Evolutionary conservation across 176 grass and related monocot genomes (phyloP).

Genomic region (Eleusine coracana): DNA sequence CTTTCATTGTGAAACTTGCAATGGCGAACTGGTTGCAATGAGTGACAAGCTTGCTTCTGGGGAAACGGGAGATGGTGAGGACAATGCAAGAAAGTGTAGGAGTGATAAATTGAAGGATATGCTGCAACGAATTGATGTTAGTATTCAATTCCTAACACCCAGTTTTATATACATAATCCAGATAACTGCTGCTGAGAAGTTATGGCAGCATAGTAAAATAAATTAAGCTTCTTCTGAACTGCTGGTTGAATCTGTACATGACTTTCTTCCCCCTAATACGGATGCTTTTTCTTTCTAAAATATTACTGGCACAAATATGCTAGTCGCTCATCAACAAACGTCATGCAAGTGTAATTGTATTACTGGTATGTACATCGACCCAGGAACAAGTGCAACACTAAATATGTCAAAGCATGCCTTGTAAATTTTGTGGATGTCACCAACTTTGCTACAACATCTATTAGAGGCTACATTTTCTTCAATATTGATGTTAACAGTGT

Average conservation of each 20-base stretch:
- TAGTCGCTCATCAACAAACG: too few relatives aligned
- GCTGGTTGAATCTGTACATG: neutral
- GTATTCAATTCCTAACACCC: constrained; percentile 11
- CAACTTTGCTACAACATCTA: neutral
- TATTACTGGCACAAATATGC: neutral
- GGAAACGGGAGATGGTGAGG: constrained; percentile 91
- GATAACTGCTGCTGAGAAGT: too few relatives aligned
- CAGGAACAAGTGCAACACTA: too few relatives aligned
- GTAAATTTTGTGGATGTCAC: neutral
- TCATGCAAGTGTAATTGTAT: too few relatives aligned
- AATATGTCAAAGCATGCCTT: neutral
- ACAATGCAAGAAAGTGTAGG: constrained; percentile 65
- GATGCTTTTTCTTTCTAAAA: constrained; percentile 14
- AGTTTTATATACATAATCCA: neutral
- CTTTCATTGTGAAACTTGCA: constrained; percentile 98
- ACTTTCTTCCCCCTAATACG: neutral
- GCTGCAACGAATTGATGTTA: constrained; percentile 82
- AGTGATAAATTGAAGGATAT: constrained; percentile 89
- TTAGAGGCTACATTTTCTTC: neutral
- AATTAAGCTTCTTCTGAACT: neutral
- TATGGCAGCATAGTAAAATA: neutral
- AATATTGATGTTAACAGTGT: neutral
- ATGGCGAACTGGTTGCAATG: constrained; percentile 86
- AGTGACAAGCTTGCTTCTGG: constrained; percentile 97
- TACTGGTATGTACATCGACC: too few relatives aligned